A percentile compares a stretch with the other conserved stretches of the same genome.
phyloP scores from a whole-genome alignment of 805 yeast genomes.

The Yarrowia deformans region DNA sequence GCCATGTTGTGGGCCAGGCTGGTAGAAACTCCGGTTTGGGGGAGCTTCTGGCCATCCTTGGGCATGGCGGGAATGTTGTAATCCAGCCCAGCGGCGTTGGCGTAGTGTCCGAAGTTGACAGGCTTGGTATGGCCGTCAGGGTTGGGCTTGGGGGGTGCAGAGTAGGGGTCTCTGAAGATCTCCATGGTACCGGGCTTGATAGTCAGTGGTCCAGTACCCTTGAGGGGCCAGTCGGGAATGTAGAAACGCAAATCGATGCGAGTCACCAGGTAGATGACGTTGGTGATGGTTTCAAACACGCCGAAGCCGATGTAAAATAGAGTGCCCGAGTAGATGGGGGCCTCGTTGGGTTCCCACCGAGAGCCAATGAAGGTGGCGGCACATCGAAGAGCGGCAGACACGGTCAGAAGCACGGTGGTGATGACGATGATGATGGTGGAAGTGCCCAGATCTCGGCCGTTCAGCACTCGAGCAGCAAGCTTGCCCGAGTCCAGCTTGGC shows the following conservation, averaged over 20 bases:
- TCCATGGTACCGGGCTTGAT: conserved; percentile 30
- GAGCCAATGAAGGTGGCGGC: conserved; percentile 21
- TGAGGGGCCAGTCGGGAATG: conserved; percentile 68
- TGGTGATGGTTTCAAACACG: conserved; percentile 64
- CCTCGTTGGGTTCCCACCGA: conserved; percentile 17
- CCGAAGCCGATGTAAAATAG: conserved; percentile 75
- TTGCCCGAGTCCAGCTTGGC: conserved; percentile 35
- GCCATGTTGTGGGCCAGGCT: conserved; percentile 15
- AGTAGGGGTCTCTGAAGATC: conserved; percentile 30
- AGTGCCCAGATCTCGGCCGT: conserved; percentile 25
- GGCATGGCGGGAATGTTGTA: conserved; percentile 21
- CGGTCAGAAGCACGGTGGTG: conserved; percentile 20
- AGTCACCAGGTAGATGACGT: conserved; percentile 64
- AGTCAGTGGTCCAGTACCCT: conserved; percentile 41
- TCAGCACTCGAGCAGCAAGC: conserved; percentile 31
- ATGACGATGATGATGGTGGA: conserved; percentile 27
- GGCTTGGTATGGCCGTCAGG: not conserved
- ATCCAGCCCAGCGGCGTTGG: conserved; percentile 28
- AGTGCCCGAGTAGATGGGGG: conserved; percentile 29
- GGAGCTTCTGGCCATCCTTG: conserved; percentile 12
- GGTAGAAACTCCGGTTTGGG: conserved; percentile 10
- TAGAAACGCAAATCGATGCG: conserved; percentile 80
- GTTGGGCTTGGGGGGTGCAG: conserved; percentile 5
- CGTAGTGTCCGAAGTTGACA: conserved; percentile 15
- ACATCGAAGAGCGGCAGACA: conserved; percentile 22